Evolutionary conservation across 176 grass and related monocot species (phyloP).

Genomic region (Puccinellia tenuiflora): DNA sequence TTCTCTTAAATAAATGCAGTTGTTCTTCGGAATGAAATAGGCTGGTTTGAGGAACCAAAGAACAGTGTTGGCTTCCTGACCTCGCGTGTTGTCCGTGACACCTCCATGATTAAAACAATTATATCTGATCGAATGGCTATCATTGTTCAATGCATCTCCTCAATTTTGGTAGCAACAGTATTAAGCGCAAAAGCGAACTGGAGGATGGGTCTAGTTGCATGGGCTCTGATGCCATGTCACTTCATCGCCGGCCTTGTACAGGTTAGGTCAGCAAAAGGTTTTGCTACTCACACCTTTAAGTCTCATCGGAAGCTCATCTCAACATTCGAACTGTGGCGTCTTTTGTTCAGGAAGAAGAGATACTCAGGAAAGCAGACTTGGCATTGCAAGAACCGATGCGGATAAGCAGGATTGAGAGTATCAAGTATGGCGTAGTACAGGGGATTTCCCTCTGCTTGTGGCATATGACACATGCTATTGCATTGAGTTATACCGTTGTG

Average conservation of each 20-base stretch:
- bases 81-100: slow-evolving; percentile 43
- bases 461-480: slow-evolving; percentile 55
- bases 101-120: slow-evolving; percentile 52
- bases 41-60: slow-evolving; percentile 60
- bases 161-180: slow-evolving; percentile 55
- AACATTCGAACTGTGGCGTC: slow-evolving; percentile 66
- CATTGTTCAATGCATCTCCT: slow-evolving; percentile 64
- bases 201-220: slow-evolving; percentile 67
- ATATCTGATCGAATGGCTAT: slow-evolving; percentile 64
- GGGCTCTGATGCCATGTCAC: slow-evolving; percentile 59
- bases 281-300: slow-evolving; percentile 28
- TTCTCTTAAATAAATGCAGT: slow-evolving; percentile 32
- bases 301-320: slow-evolving; percentile 38
- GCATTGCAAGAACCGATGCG: slow-evolving; percentile 49
- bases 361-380: slow-evolving; percentile 46
- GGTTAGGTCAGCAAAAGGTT: slow-evolving; percentile 67
- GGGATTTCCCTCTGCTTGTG: slow-evolving; percentile 54
- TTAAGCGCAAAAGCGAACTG: slow-evolving; percentile 45
- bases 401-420: slow-evolving; percentile 39
- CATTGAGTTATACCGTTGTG: slow-evolving; percentile 61
- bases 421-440: slow-evolving; percentile 51
- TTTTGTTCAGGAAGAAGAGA: slow-evolving; percentile 52
- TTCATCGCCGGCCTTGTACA: slow-evolving; percentile 61
- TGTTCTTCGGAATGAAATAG: slow-evolving; percentile 51
- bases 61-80: slow-evolving; percentile 50